These are phyloP conservation scores for Cyclanthera cordifolia DNA, from an alignment of 306 rosid species.

Conservation along the genomic window DNA sequence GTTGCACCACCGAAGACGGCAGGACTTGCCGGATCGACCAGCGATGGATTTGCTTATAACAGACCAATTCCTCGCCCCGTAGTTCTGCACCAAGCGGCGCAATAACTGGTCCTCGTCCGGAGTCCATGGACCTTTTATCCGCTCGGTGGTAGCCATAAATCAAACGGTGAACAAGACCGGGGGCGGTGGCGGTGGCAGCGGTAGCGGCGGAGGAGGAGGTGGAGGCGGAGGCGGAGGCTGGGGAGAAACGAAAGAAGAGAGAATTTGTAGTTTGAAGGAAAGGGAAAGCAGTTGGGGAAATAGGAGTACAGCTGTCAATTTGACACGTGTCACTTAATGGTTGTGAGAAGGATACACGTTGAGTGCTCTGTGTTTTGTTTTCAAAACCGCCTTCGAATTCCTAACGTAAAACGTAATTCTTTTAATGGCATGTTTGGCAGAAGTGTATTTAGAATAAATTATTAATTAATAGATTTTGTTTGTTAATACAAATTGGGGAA, in stretches of 20 bases:
- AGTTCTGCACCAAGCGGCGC: constrained; percentile 37
- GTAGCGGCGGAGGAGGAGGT: too few species aligned
- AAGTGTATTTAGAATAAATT: too few species aligned
- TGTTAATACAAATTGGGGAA: too few species aligned
- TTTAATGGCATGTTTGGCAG: too few species aligned
- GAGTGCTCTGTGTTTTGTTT: not conserved
- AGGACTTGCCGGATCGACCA: constrained; percentile 74
- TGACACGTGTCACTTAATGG: constrained; percentile 7
- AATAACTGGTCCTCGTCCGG: constrained; percentile 69
- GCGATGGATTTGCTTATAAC: constrained; percentile 72
- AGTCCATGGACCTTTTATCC: constrained; percentile 85
- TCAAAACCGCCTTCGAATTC: too few species aligned
- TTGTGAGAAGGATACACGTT: not conserved
- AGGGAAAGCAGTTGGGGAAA: not conserved
- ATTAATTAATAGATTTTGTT: too few species aligned
- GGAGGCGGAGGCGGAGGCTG: too few species aligned
- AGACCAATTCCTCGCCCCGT: constrained; percentile 73
- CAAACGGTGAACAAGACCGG: not conserved
- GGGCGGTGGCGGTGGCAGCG: not conserved
- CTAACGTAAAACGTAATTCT: too few species aligned
- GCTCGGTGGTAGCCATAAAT: constrained; percentile 35
- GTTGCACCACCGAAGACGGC: constrained; percentile 85
- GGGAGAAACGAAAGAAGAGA: too few species aligned
- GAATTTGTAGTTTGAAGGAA: not conserved
- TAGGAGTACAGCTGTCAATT: not conserved